Conservation (phyloP, 2,329 filamentous ascomycete species). For the Paraphaeosphaeria minitans region DNA sequence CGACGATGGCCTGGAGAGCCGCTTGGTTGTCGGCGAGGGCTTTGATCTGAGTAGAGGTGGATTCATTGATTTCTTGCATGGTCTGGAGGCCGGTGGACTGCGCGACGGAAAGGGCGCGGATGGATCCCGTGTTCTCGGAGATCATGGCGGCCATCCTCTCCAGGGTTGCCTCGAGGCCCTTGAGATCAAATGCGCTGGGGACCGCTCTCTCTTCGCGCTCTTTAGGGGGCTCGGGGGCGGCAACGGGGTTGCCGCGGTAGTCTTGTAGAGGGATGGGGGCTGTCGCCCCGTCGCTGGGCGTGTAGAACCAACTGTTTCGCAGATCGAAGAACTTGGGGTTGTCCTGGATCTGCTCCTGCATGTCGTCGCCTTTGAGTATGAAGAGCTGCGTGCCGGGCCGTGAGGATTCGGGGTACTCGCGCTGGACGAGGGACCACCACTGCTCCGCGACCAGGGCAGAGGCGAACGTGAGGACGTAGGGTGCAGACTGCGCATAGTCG, state of each 20-base stretch:
- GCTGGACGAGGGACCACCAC: slow-evolving; percentile 43
- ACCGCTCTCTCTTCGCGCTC: slow-evolving; percentile 15
- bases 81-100: slow-evolving; percentile 40
- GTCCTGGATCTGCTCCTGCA: slow-evolving; percentile 40
- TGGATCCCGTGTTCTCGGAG: slow-evolving; percentile 38
- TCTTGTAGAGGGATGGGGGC: slow-evolving; percentile 40
- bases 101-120: slow-evolving; percentile 40
- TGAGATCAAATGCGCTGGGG: slow-evolving; percentile 22
- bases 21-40: slow-evolving; percentile 37
- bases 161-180: slow-evolving; percentile 30
- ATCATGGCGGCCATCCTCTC: slow-evolving; percentile 35
- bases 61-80: slow-evolving; percentile 47
- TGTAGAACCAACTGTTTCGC: slow-evolving; percentile 44
- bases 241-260: slow-evolving; percentile 25
- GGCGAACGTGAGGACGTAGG: slow-evolving; percentile 43
- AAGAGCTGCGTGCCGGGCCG: slow-evolving; percentile 42
- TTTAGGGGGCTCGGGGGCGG: slow-evolving; percentile 7
- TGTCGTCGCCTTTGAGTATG: slow-evolving; percentile 41
- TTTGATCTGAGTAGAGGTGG: slow-evolving; percentile 43
- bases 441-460: slow-evolving; percentile 36
- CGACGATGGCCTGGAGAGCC: slow-evolving; percentile 36
- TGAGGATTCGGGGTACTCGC: slow-evolving; percentile 36
- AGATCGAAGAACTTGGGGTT: slow-evolving; percentile 36
- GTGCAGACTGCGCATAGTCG: slow-evolving; percentile 38
- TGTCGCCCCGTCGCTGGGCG: slow-evolving; percentile 28